Conservation (phyloP, 768 basidiomycete genomes). For the Clitopilus passeckerianus region DNA sequence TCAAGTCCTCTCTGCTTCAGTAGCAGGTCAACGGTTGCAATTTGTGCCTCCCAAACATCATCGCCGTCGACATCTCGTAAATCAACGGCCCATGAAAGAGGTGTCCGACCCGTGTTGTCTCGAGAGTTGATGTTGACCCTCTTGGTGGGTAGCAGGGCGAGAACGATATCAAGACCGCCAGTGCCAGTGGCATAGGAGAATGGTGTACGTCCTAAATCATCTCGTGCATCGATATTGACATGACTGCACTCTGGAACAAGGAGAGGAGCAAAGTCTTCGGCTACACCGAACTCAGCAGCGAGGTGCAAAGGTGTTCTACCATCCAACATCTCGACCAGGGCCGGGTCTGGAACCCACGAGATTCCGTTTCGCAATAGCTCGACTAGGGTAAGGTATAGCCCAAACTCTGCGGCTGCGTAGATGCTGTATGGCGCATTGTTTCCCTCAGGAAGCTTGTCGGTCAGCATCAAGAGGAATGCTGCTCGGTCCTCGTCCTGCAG, state of each 20-base stretch:
- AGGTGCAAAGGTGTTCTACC: too few relatives aligned
- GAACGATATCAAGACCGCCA: neutral
- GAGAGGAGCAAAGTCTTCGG: too few relatives aligned
- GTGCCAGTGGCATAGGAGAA: neutral
- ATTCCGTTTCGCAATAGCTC: neutral
- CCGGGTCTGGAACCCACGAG: neutral
- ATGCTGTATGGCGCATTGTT: neutral
- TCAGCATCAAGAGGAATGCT: neutral
- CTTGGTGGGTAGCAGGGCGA: neutral
- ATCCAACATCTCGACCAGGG: too few relatives aligned
- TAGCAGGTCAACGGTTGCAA: too few relatives aligned
- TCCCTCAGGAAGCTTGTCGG: neutral
- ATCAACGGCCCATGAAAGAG: neutral
- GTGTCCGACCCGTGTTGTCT: neutral
- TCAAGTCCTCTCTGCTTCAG: neutral
- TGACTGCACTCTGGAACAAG: neutral
- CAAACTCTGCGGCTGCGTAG: neutral
- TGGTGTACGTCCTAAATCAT: neutral
- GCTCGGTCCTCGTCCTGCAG: neutral
- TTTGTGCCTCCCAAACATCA: neutral
- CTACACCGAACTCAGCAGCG: too few relatives aligned
- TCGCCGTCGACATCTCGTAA: neutral
- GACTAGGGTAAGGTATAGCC: neutral
- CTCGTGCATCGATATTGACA: neutral
- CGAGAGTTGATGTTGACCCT: neutral